Base-by-base conservation (phyloP, 139 green algal species). In the Chlorella sp. region DNA sequence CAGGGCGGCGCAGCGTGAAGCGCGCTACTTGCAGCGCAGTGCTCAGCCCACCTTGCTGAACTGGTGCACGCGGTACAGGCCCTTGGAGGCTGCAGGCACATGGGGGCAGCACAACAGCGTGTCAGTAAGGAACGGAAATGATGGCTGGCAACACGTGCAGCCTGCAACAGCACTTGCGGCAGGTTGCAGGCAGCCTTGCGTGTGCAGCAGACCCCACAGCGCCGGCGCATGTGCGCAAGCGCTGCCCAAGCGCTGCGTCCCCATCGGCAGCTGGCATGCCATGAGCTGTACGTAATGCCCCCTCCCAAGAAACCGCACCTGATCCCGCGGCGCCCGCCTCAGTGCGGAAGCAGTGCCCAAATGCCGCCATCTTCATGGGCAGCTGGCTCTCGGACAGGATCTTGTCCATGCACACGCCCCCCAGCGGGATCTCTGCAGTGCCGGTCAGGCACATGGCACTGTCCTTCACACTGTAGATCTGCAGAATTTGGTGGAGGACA, bases 21-120 rank as follows among this genome's bases (percentile, higher is more conserved):
- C 41, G 17, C 17, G 51, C 17, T 60, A 17, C 24, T 41, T 13
- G 43, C 19, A 13, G 41, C 14, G 43, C 38, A 14, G 11, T 78
- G 17, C 6, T 8, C 30, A n/a, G 20, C 32, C 24, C 73, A 91
- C 96, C 92, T 99, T 99, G 91, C 89, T 96, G 91, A 99, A 99
- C 89, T 99, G 97, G 87, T 99, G 97, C 81, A 99, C 94, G 22
- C 97, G 90, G 90, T 99, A 99, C 51, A 99, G 90, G 0, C 97
- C 97, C 87, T 93, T 94, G 73, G 91, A 92, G 28, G 95, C 94
- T 65, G 92, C 81, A n/a, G 92, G 60, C 9, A 13, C 16, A 58
- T 24, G 43, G 78, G 43, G 11, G 32, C 34, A 36, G 38, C n/a
- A n/a, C n/a, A n/a, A n/a, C n/a, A n/a, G n/a, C n/a, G n/a, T n/a